Base-by-base conservation (phyloP, 73 alveolate genomes). In the Paramecium sexaurelia region DNA sequence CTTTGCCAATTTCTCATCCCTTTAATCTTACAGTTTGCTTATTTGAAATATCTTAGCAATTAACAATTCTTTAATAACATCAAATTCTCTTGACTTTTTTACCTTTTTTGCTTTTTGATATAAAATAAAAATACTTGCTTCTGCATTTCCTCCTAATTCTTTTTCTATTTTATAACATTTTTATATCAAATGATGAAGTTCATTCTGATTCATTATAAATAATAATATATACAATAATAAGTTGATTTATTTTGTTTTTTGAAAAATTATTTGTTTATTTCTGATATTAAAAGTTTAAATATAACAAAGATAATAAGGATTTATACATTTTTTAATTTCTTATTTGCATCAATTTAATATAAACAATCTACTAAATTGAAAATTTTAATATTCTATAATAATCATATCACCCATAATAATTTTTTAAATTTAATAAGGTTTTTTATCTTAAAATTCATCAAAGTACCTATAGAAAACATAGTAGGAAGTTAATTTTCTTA, bases 81-180 rank as follows among this genome's bases (percentile, higher is more conserved):
- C 90, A 78, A 71, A 71, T 71, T 71, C 86, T 78, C 40, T 78
- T 41, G 90, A 78, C 20, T 78, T 78, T 57, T 43, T 78, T 39
- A 36, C 71, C 41, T 78, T 78, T 41, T 78, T 78, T 24, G 26
- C 71, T 78, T 51, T 47, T 17, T 6, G 9, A 40, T 11, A 13
- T 19, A 78, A 3, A 29, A 78, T 78, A 41, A 19, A 24, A 41
- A 7, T 78, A 78, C 90, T 39, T 7, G 45, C 55, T 29, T 41
- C 73, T 36, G 90, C 90, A 78, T 78, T 78, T n/a, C 90, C 90
- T 45, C 90, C 90, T 45, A 78, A 43, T 22, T 22, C 51, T 45
- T 78, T 78, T 36, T 78, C 90, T 1, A 78, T 78, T n/a, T 8
- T 41, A 40, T 78, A 78, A 11, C 68, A 45, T 78, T 78, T 78